Base-by-base conservation (phyloP, 129 eudicot species). In the Tagetes patula region DNA sequence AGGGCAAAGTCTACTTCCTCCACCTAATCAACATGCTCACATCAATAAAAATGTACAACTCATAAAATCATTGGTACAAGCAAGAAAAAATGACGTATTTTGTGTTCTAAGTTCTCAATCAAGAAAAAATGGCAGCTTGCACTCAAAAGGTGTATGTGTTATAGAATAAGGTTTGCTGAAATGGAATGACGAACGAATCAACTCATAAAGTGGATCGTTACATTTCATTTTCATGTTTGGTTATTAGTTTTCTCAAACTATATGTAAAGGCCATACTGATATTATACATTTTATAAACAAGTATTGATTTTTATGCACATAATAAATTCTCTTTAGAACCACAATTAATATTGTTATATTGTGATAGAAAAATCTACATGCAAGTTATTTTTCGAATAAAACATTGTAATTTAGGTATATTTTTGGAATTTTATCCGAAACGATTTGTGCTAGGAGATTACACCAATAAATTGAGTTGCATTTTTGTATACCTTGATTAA, bases 1-100 rank as follows among this genome's bases (percentile, higher is more conserved):
- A 0, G 96, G 98, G 76, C 99, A 94, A 81, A 90, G 66, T 68
- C 99, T 83, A 54, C 83, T 86, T 75, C 99, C 99, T 52, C 76
- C 96, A 53, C 99, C 99, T 74, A 94, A 94, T 7, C 27, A 20
- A 20, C 27, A 20, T 20, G 27, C 27, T 20, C 27, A 20, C 27
- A 20, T 20, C 27, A 20, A 20, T 20, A 20, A 20, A 20, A 20
- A 20, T 20, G 27, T 20, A 20, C 27, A 20, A 20, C 27, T 20
- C 27, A 20, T 20, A 20, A 20, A 20, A 20, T 20, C 27, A 20
- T 20, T 20, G 27, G 27, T 20, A 20, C 27, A 20, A 20, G 27
- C 27, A 20, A 20, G 27, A 20, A 20, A 20, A 20, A 20, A 20
- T 20, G 27, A 20, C 27, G 27, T 20, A 20, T 20, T 20, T 20